Conservation (phyloP, 2,329 filamentous ascomycete genomes). For the Trichoderma asperellum region DNA sequence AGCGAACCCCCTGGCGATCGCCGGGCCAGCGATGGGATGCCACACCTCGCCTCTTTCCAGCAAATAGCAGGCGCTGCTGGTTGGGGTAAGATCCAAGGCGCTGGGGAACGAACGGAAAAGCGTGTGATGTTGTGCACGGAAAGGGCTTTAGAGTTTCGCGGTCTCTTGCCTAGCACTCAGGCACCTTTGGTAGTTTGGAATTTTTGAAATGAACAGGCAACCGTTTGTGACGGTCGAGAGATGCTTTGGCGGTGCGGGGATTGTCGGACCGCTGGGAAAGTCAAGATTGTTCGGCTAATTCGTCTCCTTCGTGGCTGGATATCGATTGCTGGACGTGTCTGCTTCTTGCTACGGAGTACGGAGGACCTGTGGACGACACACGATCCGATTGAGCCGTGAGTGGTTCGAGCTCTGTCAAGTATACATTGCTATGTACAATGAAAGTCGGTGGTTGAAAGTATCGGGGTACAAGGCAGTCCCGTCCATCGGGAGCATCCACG, state of each 20-base stretch:
- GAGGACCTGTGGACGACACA: neutral
- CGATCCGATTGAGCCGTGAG: neutral
- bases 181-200: neutral
- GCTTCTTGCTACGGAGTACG: neutral
- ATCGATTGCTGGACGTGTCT: neutral
- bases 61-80: neutral
- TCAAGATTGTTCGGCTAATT: neutral
- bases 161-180: neutral
- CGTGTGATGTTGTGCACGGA: neutral
- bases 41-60: conserved; percentile 17
- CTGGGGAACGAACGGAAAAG: neutral
- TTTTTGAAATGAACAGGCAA: neutral
- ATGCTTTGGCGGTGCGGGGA: neutral
- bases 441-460: neutral
- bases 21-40: conserved; percentile 22
- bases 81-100: conserved; percentile 15
- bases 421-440: neutral
- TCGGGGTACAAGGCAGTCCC: neutral
- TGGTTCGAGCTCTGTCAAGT: neutral
- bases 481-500: neutral
- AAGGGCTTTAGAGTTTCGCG: conserved; percentile 1
- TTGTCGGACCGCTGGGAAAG: neutral
- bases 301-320: neutral
- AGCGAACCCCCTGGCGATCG: conserved; percentile 28
- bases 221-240: neutral